phyloP scores from a whole-genome alignment of 371 early-diverging fungal genomes.

The Mucor mucedo region DNA sequence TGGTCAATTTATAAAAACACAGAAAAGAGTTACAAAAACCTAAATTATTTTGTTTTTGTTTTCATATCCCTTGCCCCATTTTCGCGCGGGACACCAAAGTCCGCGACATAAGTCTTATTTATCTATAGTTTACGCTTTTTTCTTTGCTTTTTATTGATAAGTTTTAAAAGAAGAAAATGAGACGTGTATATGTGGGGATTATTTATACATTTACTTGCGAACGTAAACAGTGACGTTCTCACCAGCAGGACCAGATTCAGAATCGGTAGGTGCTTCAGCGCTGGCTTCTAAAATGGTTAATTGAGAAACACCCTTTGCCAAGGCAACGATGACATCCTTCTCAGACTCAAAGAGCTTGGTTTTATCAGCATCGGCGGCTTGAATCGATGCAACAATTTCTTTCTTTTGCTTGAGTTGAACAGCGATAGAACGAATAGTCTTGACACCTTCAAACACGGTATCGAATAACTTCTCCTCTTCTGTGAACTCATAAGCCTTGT shows the following conservation, averaged over 20 bases:
- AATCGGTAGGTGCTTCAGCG: conserved; percentile 72
- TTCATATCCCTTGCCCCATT: too few relatives aligned
- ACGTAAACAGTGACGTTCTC: conserved; percentile 43
- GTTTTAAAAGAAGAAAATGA: background rate
- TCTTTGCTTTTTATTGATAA: too few relatives aligned
- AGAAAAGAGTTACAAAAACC: background rate
- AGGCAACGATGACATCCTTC: conserved; percentile 61
- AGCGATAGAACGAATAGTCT: conserved; percentile 76
- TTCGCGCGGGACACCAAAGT: background rate
- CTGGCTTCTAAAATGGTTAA: conserved; percentile 52
- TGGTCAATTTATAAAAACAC: conserved; percentile 10
- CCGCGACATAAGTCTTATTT: background rate
- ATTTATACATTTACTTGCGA: conserved; percentile 29
- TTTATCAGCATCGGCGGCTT: conserved; percentile 31
- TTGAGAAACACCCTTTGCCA: conserved; percentile 78
- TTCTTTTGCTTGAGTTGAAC: conserved; percentile 43
- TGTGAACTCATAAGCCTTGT: conserved; percentile 54
- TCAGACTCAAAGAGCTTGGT: conserved; percentile 48
- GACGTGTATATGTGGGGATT: background rate
- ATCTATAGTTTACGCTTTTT: background rate
- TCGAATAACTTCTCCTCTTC: conserved; percentile 83
- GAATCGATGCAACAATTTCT: conserved; percentile 38
- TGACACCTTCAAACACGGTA: conserved; percentile 74
- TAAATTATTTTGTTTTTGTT: background rate
- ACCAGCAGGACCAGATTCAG: conserved; percentile 53